Evolutionary conservation across 148 eudicot species (phyloP), one percentile per base, ranked within the genome.

Genomic region (Vaccinium darrowii): DNA sequence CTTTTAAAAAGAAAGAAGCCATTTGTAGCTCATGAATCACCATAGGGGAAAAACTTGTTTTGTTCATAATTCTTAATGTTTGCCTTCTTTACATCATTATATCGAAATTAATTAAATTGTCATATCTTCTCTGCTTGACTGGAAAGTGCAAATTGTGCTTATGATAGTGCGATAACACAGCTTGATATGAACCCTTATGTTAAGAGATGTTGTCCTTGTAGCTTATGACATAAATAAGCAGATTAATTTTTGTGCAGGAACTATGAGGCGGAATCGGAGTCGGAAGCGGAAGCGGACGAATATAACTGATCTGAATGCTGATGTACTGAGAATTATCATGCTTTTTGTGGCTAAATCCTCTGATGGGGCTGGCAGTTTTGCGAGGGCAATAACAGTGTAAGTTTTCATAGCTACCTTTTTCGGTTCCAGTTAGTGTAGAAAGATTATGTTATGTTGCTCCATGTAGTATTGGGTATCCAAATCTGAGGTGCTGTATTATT

Each of bases 331-430:
- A 78, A 18, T 4, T 23, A 7, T 78, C 60, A 52, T 78, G 60
- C 5, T n/a, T 23, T 78, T 52, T 78, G 58, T 78, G 33, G 80
- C 80, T 51, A 78, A 78, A 14, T 78, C 80, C 14, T 78, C 80
- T 78, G 80, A 78, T 50, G 80, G 80, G 39, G 60, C 60, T 3
- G 33, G 60, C 80, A 78, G 36, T 78, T 78, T 78, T 23, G 80
- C 80, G 12, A 78, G 80, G 80, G 80, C 60, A 52, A 51, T 12
- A 52, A n/a, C 80, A 25, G 60, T 52, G 80, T 78, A 78, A 78
- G 80, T 10, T 19, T 51, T 78, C 27, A 23, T n/a, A 23, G 15
- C 36, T 52, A 2, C 5, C 11, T 23, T 25, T 77, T 33, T 78
- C 8, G 36, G 43, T 25, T 50, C 60, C 80, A 52, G 27, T 53